Evolutionary conservation across 2,329 filamentous ascomycete genomes (phyloP).

Genomic region (Aspergillus fructus): DNA sequence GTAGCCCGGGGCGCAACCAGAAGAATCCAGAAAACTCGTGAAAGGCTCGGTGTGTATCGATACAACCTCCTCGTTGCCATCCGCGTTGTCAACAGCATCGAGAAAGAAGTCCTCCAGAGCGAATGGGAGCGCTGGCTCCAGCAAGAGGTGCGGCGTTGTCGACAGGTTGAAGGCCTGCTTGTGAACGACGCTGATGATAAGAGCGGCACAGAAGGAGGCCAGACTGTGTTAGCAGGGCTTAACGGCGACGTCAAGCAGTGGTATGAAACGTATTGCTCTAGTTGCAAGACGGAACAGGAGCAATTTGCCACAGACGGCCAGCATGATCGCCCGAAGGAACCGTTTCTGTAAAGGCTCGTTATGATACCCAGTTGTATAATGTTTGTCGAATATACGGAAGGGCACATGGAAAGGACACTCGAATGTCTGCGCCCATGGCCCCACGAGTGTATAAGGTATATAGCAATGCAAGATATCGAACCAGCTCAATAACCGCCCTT

Average conservation of each 20-base stretch:
- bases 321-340: constrained; percentile 10
- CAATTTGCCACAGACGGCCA: constrained; percentile 24
- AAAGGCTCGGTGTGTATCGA: constrained; percentile 77
- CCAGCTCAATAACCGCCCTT: not conserved
- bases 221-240: constrained; percentile 32
- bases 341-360: constrained; percentile 19
- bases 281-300: constrained; percentile 52
- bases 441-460: constrained; percentile 11
- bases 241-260: constrained; percentile 53
- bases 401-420: constrained; percentile 1
- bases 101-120: constrained; percentile 77
- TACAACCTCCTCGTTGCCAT: constrained; percentile 90
- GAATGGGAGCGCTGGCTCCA: constrained; percentile 94
- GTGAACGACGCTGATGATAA: constrained; percentile 24
- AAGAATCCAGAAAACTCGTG: constrained; percentile 74
- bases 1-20: constrained; percentile 42
- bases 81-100: constrained; percentile 83
- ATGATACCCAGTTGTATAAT: constrained; percentile 32
- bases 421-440: not conserved
- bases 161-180: constrained; percentile 56
- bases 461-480: not conserved
- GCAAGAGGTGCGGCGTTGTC: constrained; percentile 75
- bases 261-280: constrained; percentile 63
- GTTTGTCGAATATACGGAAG: constrained; percentile 12
- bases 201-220: constrained; percentile 21